phyloP scores from a whole-genome alignment of 1,139 yeast genomes.

The Geotrichum siamense region DNA sequence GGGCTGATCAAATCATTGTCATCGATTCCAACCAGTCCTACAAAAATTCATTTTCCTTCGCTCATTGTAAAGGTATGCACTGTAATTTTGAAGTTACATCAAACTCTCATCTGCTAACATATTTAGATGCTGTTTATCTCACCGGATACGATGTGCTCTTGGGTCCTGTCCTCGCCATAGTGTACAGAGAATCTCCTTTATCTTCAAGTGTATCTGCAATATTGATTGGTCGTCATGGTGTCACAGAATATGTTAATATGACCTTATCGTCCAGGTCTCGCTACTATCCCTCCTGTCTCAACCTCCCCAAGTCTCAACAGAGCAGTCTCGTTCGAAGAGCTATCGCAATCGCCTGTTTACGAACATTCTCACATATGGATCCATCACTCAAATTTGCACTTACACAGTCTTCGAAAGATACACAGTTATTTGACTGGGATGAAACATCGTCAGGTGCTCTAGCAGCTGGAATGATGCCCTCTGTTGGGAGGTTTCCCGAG shows the following conservation, averaged over 20 bases:
- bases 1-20: constrained; percentile 13
- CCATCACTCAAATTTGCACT: constrained; percentile 23
- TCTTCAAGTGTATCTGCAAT: constrained; percentile 44
- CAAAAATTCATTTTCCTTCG: constrained; percentile 9
- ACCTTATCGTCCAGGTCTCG: constrained; percentile 57
- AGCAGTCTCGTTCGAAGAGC: constrained; percentile 64
- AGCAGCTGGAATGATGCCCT: constrained; percentile 53
- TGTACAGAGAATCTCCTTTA: constrained; percentile 24
- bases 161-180: constrained; percentile 33
- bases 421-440: constrained; percentile 40
- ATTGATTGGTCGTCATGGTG: constrained; percentile 64
- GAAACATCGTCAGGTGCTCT: constrained; percentile 74
- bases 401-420: constrained; percentile 10
- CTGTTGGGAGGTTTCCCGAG: constrained; percentile 45
- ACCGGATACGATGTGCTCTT: constrained; percentile 34
- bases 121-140: constrained; percentile 35
- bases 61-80: constrained; percentile 12
- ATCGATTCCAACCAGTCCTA: constrained; percentile 10
- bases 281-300: constrained; percentile 73
- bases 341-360: constrained; percentile 65
- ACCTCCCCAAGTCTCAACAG: constrained; percentile 46
- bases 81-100: not conserved
- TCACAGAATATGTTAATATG: constrained; percentile 52
- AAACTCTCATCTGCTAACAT: not conserved
- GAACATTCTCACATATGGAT: constrained; percentile 55